phyloP scores from a whole-genome alignment of 768 basidiomycete genomes.

The Lactarius psammicola region DNA sequence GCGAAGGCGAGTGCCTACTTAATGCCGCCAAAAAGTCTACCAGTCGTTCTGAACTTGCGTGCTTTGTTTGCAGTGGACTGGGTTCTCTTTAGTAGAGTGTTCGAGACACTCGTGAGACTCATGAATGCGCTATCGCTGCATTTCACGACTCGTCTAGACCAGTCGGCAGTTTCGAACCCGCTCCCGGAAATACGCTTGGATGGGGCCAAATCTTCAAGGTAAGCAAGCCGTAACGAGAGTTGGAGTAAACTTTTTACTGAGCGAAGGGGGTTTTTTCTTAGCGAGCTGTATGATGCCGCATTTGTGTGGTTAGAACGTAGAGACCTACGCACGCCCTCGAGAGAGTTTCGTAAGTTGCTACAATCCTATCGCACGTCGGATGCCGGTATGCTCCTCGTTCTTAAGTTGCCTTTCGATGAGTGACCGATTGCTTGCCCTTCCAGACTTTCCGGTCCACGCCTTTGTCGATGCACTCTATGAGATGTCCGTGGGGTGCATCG shows the following conservation, averaged over 20 bases:
- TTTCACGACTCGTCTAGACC: conserved; percentile 36
- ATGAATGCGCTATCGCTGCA: conserved; percentile 41
- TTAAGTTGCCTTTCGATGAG: neutral
- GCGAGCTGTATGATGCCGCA: conserved; percentile 18
- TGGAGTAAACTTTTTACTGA: neutral
- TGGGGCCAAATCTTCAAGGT: conserved; percentile 21
- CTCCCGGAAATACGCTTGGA: conserved; percentile 25
- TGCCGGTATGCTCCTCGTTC: conserved; percentile 11
- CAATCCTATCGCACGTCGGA: conserved; percentile 18
- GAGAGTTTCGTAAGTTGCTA: conserved; percentile 17
- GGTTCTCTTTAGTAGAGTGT: conserved; percentile 47
- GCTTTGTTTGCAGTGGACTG: conserved; percentile 49
- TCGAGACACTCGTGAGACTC: conserved; percentile 43
- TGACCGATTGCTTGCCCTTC: neutral
- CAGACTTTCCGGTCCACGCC: conserved; percentile 25
- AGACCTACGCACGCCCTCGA: conserved; percentile 19
- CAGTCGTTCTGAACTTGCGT: neutral
- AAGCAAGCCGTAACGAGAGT: neutral
- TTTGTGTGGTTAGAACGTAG: conserved; percentile 25
- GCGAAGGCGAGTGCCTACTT: conserved; percentile 45
- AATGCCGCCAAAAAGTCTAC: neutral
- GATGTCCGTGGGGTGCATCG: conserved; percentile 21
- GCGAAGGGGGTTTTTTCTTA: neutral
- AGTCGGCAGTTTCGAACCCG: conserved; percentile 25
- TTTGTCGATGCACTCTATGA: conserved; percentile 24